Evolutionary conservation across 192 early-diverging fungal species (phyloP), one percentile per base, ranked within the genome.

Genomic region (Coemansia sp.): DNA sequence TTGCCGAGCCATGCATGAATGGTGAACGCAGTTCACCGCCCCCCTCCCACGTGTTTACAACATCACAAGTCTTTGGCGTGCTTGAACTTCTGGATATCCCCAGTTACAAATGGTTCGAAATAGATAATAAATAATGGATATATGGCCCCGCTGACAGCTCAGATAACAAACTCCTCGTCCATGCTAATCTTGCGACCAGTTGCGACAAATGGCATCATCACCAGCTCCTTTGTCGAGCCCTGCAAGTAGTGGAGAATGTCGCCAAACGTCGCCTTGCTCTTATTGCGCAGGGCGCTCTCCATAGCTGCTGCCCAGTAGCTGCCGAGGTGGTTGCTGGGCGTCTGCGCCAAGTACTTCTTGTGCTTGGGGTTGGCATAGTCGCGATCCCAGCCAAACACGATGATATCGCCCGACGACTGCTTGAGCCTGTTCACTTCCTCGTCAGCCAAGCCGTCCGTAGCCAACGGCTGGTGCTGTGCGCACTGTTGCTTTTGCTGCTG

Each of bases 281-380:
- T 70, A 10, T 74, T 18, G 59, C 43, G 30, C 32, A 87, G 69
- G 6, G 82, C 70, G 62, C 69, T 70, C 38, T 91, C 76, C 56
- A 92, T 76, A 15, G 89, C 90, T 52, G 89, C 83, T 0, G 83
- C 82, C 84, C 93, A 88, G 68, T 89, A 90, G 22, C 85, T 87
- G 50, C 87, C 86, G 38, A 86, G 83, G 71, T 83, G 74, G 71
- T 82, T 85, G 67, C 81, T 82, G 29, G 78, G 78, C 32, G 84
- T 79, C n/a, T 90, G 90, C 70, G 91, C 86, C 20, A 91, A 85
- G 5, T 82, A 85, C 24, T 86, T 90, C 71, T 91, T 89, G 71
- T 85, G 80, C 60, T 90, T 88, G 4, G 89, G 88, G 70, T 89
- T 90, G 7, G 88, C 84, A 43, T 84, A 87, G 64, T 92, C 86